Evolutionary conservation across 371 early-diverging fungal genomes (phyloP).

Genomic region (Mucor piriformis): DNA sequence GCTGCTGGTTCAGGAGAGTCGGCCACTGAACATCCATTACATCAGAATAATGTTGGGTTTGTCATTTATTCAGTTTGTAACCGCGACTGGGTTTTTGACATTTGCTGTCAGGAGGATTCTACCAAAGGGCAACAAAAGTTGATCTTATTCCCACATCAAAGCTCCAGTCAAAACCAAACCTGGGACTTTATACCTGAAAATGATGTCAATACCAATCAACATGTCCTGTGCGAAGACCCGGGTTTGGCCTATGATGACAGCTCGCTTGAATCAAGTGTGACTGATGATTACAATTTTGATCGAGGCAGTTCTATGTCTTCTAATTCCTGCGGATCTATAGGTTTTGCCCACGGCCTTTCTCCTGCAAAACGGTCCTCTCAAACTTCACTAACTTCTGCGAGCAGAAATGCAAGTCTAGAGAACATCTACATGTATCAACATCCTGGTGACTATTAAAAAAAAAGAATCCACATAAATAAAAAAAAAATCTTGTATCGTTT

Average conservation of each 20-base stretch:
- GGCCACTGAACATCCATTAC: slow-evolving; percentile 2
- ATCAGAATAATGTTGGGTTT: slow-evolving; percentile 17
- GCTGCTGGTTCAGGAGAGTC: slow-evolving; percentile 8
- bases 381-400: background rate
- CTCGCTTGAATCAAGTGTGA: background rate
- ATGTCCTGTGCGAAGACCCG: slow-evolving; percentile 19
- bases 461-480: no score
- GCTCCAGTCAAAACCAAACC: slow-evolving; percentile 10
- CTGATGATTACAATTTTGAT: background rate
- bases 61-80: slow-evolving; percentile 35
- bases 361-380: slow-evolving; percentile 37
- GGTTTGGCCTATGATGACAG: slow-evolving; percentile 1
- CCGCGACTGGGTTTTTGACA: slow-evolving; percentile 49
- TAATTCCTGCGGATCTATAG: slow-evolving; percentile 1
- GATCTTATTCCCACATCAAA: slow-evolving; percentile 9
- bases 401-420: background rate
- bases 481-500: no score
- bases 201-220: slow-evolving; percentile 25
- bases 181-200: slow-evolving; percentile 34
- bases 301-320: background rate
- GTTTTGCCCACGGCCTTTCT: slow-evolving; percentile 29
- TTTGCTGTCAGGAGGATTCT: background rate
- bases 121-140: slow-evolving; percentile 15
- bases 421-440: background rate
- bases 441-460: background rate